Evolutionary conservation across 495 filamentous ascomycete species (phyloP).

Genomic region (Tuber umbilicatum): DNA sequence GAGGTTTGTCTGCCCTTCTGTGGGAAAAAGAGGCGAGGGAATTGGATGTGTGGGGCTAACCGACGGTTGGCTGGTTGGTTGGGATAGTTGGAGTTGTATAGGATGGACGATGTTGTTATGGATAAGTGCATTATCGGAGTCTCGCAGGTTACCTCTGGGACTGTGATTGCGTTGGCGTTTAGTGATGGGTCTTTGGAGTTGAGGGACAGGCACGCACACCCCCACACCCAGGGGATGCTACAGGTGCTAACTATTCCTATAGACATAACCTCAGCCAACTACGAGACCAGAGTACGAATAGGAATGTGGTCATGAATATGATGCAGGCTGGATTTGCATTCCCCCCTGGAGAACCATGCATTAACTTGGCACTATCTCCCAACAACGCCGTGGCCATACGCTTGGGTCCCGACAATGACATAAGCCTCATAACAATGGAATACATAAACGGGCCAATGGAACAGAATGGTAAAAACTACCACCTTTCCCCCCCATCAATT

Average conservation of each 20-base stretch:
- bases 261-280: constrained; percentile 23
- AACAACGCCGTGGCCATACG: constrained; percentile 40
- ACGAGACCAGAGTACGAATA: constrained; percentile 17
- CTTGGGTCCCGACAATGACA: constrained; percentile 29
- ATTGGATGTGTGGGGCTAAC: neutral
- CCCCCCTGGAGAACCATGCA: constrained; percentile 27
- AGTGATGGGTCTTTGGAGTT: constrained; percentile 40
- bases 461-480: constrained; percentile 7
- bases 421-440: constrained; percentile 34
- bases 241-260: neutral
- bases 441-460: constrained; percentile 24
- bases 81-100: constrained; percentile 25
- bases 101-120: constrained; percentile 39
- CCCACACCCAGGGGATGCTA: neutral
- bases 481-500: neutral
- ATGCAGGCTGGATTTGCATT: constrained; percentile 40
- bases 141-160: constrained; percentile 36
- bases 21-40: neutral
- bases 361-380: constrained; percentile 39
- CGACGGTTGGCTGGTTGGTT: constrained; percentile 8
- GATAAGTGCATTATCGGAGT: constrained; percentile 37
- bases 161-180: constrained; percentile 35
- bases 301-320: constrained; percentile 38
- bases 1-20: constrained; percentile 20
- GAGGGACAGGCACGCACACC: constrained; percentile 21